These are phyloP conservation scores for Herpetomonas muscarum DNA, from an alignment of 208 protist genomes.

Conservation along the genomic window DNA sequence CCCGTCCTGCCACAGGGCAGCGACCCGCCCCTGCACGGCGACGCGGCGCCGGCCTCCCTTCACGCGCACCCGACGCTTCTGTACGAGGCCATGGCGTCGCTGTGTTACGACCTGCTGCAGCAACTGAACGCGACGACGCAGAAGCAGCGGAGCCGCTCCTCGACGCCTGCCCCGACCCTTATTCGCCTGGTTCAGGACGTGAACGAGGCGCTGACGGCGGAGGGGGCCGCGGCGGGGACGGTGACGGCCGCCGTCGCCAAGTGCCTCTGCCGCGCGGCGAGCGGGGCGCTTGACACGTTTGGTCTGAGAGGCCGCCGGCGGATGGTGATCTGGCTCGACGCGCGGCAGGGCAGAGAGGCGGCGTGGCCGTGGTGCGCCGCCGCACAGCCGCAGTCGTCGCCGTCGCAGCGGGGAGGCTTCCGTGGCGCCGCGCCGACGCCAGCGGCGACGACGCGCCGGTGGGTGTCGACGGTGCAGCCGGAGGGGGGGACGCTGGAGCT, in stretches of 20 bases:
- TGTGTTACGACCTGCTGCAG: slow-evolving; percentile 3
- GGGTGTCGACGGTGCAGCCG: too few species aligned
- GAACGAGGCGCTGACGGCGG: slow-evolving; percentile 13
- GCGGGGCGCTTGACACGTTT: slow-evolving; percentile 24
- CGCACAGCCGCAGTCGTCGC: too few species aligned
- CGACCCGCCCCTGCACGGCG: not conserved
- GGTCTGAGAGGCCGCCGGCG: slow-evolving; percentile 6
- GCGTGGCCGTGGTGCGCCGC: not conserved
- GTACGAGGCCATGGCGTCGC: not conserved
- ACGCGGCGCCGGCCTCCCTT: not conserved
- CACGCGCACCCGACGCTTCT: not conserved
- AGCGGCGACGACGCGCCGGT: too few species aligned
- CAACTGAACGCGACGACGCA: not conserved
- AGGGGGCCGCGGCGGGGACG: slow-evolving; percentile 19
- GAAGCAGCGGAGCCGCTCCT: not conserved
- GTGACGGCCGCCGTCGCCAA: slow-evolving; percentile 18
- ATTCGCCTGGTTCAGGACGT: slow-evolving; percentile 10
- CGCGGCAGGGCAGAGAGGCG: slow-evolving; percentile 14
- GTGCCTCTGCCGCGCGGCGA: slow-evolving; percentile 19
- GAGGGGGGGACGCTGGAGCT: too few species aligned
- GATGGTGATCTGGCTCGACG: slow-evolving; percentile 25
- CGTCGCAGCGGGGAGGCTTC: too few species aligned
- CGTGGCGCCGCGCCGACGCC: too few species aligned
- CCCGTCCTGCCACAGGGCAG: too few species aligned
- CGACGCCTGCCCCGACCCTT: not conserved